Conservation (phyloP, 305 asterid species). For the Lippia alba region DNA sequence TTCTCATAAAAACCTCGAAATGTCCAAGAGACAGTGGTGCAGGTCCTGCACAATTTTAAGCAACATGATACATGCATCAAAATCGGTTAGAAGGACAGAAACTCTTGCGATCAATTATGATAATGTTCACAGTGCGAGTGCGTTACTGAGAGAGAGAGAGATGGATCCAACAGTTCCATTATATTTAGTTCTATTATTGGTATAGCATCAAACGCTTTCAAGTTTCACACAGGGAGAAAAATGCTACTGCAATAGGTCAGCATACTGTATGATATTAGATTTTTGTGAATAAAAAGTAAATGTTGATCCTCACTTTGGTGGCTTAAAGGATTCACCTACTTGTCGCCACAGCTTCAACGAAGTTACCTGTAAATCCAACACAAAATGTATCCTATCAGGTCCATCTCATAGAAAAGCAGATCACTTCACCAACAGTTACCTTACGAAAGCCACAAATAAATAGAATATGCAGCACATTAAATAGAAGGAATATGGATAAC, state of each 20-base stretch:
- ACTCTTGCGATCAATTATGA: constrained; percentile 19
- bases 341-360: constrained; percentile 93
- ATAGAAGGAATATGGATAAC: constrained; percentile 17
- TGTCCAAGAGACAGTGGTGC: constrained; percentile 98
- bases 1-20: constrained; percentile 95
- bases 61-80: constrained; percentile 29
- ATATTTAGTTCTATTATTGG: background rate
- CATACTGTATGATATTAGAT: constrained; percentile 23
- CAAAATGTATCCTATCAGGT: constrained; percentile 25
- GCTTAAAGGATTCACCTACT: constrained; percentile 92
- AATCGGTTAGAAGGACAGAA: constrained; percentile 27
- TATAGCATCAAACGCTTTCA: constrained; percentile 29
- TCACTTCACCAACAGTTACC: constrained; percentile 20
- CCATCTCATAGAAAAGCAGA: constrained; percentile 2
- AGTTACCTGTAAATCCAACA: constrained; percentile 66
- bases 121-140: background rate
- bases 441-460: constrained; percentile 15
- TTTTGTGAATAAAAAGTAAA: constrained; percentile 12
- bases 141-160: background rate
- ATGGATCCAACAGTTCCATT: background rate
- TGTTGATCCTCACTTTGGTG: constrained; percentile 74
- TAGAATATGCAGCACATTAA: constrained; percentile 7
- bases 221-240: constrained; percentile 4
- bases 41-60: constrained; percentile 66
- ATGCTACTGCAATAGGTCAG: background rate